Conservation (phyloP, 176 grass and related monocot species). For the Alloteropsis semialata region DNA sequence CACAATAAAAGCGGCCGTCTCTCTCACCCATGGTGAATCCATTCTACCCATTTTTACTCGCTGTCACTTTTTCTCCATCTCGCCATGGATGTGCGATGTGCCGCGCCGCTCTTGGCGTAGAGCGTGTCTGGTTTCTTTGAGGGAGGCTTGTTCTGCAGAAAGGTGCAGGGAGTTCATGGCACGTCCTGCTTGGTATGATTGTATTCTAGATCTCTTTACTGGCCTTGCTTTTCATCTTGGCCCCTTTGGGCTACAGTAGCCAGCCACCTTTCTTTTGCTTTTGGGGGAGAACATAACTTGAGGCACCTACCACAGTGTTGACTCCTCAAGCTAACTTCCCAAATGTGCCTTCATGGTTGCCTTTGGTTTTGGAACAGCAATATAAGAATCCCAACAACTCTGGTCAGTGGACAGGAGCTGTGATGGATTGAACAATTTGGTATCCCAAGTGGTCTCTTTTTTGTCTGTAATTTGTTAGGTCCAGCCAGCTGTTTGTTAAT, state of each 20-base stretch:
- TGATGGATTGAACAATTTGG: not conserved
- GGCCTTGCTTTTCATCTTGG: not conserved
- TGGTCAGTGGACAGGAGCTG: not conserved
- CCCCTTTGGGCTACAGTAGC: not conserved
- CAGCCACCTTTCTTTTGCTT: not conserved
- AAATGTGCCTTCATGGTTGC: slow-evolving; percentile 1
- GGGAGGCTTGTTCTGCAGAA: not conserved
- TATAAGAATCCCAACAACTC: not conserved
- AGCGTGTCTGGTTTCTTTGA: slow-evolving; percentile 7
- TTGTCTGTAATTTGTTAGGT: not conserved
- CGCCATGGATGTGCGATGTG: not conserved
- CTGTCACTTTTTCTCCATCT: slow-evolving; percentile 14
- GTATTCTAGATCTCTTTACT: slow-evolving; percentile 2
- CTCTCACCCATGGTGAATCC: not conserved
- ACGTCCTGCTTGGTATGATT: slow-evolving; percentile 6
- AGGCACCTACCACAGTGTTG: slow-evolving; percentile 9
- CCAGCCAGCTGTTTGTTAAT: not conserved
- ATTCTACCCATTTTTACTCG: not conserved
- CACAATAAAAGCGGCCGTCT: slow-evolving; percentile 18
- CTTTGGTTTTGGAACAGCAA: not conserved
- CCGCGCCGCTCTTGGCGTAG: not conserved
- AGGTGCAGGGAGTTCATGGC: not conserved
- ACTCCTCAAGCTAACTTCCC: not conserved
- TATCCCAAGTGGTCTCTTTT: not conserved
- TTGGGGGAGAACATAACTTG: slow-evolving; percentile 9